Base-by-base conservation (phyloP, 805 yeast genomes). In the Wickerhamomyces rabaulensis region DNA sequence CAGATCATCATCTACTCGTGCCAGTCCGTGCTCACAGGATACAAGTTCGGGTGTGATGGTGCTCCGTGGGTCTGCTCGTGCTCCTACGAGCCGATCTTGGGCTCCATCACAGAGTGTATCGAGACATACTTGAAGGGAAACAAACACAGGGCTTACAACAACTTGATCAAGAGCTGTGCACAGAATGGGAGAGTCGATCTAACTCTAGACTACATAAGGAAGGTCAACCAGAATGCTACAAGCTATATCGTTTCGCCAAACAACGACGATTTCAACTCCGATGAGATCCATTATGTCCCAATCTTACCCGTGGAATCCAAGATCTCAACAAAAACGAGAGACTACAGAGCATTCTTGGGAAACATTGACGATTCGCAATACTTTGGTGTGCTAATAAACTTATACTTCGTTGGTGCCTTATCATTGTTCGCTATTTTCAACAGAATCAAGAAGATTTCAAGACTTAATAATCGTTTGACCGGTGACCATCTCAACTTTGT, bases 311-410 rank as follows among this genome's bases (percentile, higher is more conserved):
- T 39, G 9, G 38, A 25, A 22, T 33, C 44, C 1, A 43, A 42
- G 1, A 53, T 56, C 4, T n/a, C 33, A 0, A 41, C 49, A 8
- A 50, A 41, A 37, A 42, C 57, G 6, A 44, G 51, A 38, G 63
- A 59, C 42, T 57, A 56, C 26, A 46, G 47, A 13, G 60, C 62
- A 9, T 59, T 59, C 26, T 42, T 59, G 38, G 58, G 60, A 1
- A 59, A 59, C 37, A 50, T 52, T 36, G 62, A 59, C 46, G 20
- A 23, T 7, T 47, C 62, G 1, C 62, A 57, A 45, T 9, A 41
- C 10, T 54, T 42, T 31, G 63, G 63, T 1, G 42, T 53, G 13
- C 9, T 47, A 7, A 47, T 59, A 21, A 56, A 56, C 29, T 2
- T 49, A n/a, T 59, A 52, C 40, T 59, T 59, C 56, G 7, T 56